phyloP scores from a whole-genome alignment of 768 basidiomycete species.

The Xerocomus potaroensis region DNA sequence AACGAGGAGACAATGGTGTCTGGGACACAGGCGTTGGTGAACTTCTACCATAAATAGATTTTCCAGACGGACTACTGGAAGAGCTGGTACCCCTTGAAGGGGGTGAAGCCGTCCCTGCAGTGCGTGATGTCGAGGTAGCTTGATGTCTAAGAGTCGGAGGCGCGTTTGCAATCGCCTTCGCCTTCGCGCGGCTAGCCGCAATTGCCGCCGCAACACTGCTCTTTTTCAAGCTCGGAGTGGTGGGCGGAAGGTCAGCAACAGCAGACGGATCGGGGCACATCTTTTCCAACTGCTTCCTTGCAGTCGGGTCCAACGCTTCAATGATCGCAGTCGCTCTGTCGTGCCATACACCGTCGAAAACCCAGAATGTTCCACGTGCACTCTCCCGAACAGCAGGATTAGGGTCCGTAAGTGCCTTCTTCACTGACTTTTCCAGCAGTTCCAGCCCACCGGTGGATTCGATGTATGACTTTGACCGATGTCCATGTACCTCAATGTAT shows the following conservation, averaged over 20 bases:
- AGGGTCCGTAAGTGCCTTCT: conserved; percentile 69
- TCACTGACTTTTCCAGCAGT: conserved; percentile 66
- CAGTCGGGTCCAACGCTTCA: conserved; percentile 59
- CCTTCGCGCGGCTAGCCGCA: conserved; percentile 86
- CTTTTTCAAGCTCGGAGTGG: conserved; percentile 65
- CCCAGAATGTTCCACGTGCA: conserved; percentile 75
- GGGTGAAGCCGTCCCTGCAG: conserved; percentile 41
- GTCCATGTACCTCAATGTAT: conserved; percentile 71
- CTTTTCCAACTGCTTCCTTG: conserved; percentile 83
- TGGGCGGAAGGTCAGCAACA: conserved; percentile 39
- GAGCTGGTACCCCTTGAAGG: conserved; percentile 36
- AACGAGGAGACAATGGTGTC: conserved; percentile 46
- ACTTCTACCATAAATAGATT: conserved; percentile 38
- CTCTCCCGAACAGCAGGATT: conserved; percentile 77
- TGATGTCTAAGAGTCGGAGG: conserved; percentile 80
- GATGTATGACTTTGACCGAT: conserved; percentile 56
- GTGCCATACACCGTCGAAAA: conserved; percentile 71
- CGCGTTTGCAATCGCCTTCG: conserved; percentile 76
- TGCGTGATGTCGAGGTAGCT: conserved; percentile 68
- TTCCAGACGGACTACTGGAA: conserved; percentile 40
- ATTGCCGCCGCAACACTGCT: conserved; percentile 81
- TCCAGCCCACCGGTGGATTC: conserved; percentile 70
- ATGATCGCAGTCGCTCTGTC: conserved; percentile 62
- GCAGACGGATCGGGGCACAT: conserved; percentile 61
- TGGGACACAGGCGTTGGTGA: conserved; percentile 37